phyloP scores from a whole-genome alignment of 208 protist species.

The Trypanosoma lewisi region DNA sequence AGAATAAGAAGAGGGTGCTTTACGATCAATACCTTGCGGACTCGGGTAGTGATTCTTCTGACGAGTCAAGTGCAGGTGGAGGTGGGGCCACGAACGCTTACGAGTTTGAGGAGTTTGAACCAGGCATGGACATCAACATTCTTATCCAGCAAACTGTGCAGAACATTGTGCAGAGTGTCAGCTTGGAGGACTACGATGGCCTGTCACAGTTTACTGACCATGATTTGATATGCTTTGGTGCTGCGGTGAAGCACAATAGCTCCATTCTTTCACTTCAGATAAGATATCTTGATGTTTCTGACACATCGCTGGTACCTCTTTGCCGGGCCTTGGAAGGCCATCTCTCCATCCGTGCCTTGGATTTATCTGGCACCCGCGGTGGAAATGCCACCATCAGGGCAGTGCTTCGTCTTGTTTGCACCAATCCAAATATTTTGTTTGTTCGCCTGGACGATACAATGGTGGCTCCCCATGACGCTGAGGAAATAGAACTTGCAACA shows the following conservation, averaged over 20 bases:
- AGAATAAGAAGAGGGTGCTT: slow-evolving; percentile 36
- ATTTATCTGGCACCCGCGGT: slow-evolving; percentile 70
- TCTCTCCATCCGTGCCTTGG: slow-evolving; percentile 55
- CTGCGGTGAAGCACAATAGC: slow-evolving; percentile 74
- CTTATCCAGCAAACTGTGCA: slow-evolving; percentile 76
- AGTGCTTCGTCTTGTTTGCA: slow-evolving; percentile 63
- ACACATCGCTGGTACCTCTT: slow-evolving; percentile 72
- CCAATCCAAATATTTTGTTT: slow-evolving; percentile 78
- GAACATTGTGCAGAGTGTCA: slow-evolving; percentile 76
- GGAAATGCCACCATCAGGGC: slow-evolving; percentile 58
- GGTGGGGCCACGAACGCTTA: slow-evolving; percentile 29
- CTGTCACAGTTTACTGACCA: slow-evolving; percentile 58
- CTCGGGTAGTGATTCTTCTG: slow-evolving; percentile 55
- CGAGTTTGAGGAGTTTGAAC: slow-evolving; percentile 51
- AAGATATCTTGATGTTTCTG: slow-evolving; percentile 70
- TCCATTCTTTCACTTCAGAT: slow-evolving; percentile 83
- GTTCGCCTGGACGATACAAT: slow-evolving; percentile 66
- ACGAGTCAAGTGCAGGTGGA: slow-evolving; percentile 21
- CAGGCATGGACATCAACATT: slow-evolving; percentile 79
- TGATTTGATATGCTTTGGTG: slow-evolving; percentile 75
- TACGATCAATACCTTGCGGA: slow-evolving; percentile 79
- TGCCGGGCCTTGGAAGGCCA: slow-evolving; percentile 62
- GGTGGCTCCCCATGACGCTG: slow-evolving; percentile 38
- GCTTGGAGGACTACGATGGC: slow-evolving; percentile 62
- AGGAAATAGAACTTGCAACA: slow-evolving; percentile 59